These are phyloP conservation scores for Aspergillus thermomutatus DNA, from an alignment of 2,329 filamentous ascomycete genomes.

Conservation along the genomic window DNA sequence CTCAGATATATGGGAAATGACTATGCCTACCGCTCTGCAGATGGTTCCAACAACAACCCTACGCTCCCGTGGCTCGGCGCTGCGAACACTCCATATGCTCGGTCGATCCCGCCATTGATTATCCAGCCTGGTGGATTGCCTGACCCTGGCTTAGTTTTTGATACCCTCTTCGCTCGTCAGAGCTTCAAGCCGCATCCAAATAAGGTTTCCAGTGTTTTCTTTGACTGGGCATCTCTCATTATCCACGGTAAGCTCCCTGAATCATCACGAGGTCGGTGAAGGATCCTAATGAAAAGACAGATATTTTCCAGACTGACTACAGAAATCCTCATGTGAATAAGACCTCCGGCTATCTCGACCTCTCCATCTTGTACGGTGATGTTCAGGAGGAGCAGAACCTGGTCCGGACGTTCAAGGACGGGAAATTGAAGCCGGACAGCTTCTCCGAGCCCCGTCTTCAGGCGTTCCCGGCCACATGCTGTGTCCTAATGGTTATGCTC, in stretches of 20 bases:
- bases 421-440: constrained; percentile 68
- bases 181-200: constrained; percentile 58
- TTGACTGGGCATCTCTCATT: constrained; percentile 70
- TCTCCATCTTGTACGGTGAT: constrained; percentile 69
- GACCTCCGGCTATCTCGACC: constrained; percentile 69
- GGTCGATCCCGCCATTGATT: constrained; percentile 59
- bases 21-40: constrained; percentile 63
- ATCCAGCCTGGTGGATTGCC: constrained; percentile 63
- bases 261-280: background rate
- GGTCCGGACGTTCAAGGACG: constrained; percentile 63
- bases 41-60: constrained; percentile 71
- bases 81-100: constrained; percentile 65
- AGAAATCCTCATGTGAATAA: constrained; percentile 59
- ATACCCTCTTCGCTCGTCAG: constrained; percentile 42
- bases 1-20: constrained; percentile 48
- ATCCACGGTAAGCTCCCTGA: constrained; percentile 57
- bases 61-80: constrained; percentile 63
- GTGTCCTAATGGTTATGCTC: constrained; percentile 72
- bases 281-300: constrained; percentile 27
- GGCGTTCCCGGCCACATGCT: constrained; percentile 69
- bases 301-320: constrained; percentile 69
- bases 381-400: constrained; percentile 47
- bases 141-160: constrained; percentile 55
- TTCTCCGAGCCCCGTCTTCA: constrained; percentile 69
- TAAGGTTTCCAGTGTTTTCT: constrained; percentile 68